Base-by-base conservation (phyloP, 768 basidiomycete genomes). In the Podaxis sp. region DNA sequence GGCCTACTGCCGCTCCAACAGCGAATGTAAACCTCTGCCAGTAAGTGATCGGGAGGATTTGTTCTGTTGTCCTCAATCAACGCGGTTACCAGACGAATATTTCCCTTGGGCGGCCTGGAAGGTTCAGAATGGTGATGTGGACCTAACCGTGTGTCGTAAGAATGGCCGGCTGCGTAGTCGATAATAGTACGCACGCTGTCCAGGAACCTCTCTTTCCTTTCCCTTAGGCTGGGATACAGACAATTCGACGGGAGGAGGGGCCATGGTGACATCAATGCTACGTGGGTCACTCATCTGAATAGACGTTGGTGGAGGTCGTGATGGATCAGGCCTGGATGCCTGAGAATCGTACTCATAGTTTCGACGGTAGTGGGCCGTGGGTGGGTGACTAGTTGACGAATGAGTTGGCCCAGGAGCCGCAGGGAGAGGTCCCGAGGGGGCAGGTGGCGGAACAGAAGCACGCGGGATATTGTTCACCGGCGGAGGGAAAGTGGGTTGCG, bases 21-120 rank as follows among this genome's bases (percentile, higher is more conserved):
- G 1, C 61, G 83, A 33, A 90, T 81, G 40, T 76, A 81, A 20
- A 92, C 83, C 70, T 92, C 90, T 1, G 85, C 85, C 20, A 91
- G 77, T 66, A 85, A 84, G 59, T 77, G 74, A 70, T 90, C 89
- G 38, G 74, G 72, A 0, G 74, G 74, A 5, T 81, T 82, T 64
- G 78, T 82, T 38, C 90, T 82, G 54, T 76, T 64, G 66, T 91
- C 90, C 58, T 85, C 81, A 12, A 91, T 90, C 7, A 91, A 78
- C 44, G 91, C 66, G 11, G 89, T 91, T 8, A 91, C 74, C 75
- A 89, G 82, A 48, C 86, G 79, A 60, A 79, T 58, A 38, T 72
- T 71, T 56, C 62, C 54, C 61, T 63, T 67, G 60, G 54, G 65
- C 54, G 62, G 64, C 63, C 65, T 59, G 30, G 55, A 28, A 44